Evolutionary conservation across 257 asterid genomes (phyloP), one percentile per base, ranked within the genome.

Genomic region (Solanum tacnaense): DNA sequence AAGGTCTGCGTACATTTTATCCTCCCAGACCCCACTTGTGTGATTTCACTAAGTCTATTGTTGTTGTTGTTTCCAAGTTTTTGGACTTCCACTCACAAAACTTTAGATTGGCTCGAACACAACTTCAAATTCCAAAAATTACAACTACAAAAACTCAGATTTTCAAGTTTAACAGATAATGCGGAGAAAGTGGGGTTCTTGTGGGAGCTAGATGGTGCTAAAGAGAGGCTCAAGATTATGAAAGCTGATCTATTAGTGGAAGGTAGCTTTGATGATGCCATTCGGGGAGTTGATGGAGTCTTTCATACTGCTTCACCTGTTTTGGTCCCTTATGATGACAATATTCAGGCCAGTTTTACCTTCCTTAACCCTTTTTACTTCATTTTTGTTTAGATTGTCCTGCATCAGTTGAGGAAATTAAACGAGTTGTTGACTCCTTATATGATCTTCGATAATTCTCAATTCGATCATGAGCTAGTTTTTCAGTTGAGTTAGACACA

Each of bases 261-360:
- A 86, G 99, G 96, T 49, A 96, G 99, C 92, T 95, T 97, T 85
- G 98, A 96, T 71, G 90, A 93, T 82, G 99, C 98, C 2, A 92
- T 97, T 88, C 90, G 90, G 3, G 98, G 99, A 36, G 99, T 91
- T 1, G 94, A 96, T 46, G 99, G 99, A 32, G 99, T 97, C 6
- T 96, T 97, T 92, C 99, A 97, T 90, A 92, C 98, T 5, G 98
- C 99, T 3, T 94, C 99, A 29, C 99, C 98, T 6, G 99, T 97
- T 87, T 92, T 93, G 23, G 97, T 94, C 16, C 88, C 95, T 4
- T 83, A 88, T 11, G 96, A 95, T 89, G 88, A 94, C 71, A 90
- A 93, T 35, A 67, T 96, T 75, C 92, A 93, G 98, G 98, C 90
- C 84, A 88, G 92, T 65, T 79, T 79, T 79, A 79, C n/a, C 67